Conservation (phyloP, 192 early-diverging fungal genomes). For the Umbelopsis isabellina region DNA sequence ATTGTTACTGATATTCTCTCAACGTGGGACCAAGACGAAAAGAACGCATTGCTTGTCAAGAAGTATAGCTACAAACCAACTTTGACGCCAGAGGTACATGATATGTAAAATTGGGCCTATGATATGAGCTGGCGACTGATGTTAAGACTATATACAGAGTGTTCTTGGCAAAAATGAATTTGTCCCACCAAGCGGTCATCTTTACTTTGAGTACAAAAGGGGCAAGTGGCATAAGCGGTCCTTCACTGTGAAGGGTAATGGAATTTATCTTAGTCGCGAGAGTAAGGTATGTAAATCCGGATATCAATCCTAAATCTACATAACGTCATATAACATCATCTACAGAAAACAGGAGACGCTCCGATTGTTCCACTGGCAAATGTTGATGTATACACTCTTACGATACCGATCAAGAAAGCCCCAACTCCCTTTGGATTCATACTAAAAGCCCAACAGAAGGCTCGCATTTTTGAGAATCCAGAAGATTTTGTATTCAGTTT, state of each 20-base stretch:
- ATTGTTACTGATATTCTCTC: constrained; percentile 78
- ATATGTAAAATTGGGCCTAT: constrained; percentile 17
- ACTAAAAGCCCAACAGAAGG: constrained; percentile 77
- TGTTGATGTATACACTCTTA: constrained; percentile 87
- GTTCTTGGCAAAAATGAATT: constrained; percentile 29
- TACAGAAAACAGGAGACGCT: constrained; percentile 38
- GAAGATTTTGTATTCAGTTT: constrained; percentile 70
- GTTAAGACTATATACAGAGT: constrained; percentile 16
- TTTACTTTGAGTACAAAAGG: constrained; percentile 79
- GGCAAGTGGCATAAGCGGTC: constrained; percentile 86
- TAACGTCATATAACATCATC: constrained; percentile 41
- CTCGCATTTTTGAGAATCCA: constrained; percentile 81
- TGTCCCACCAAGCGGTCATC: constrained; percentile 55
- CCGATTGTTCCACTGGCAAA: constrained; percentile 47
- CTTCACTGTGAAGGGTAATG: constrained; percentile 67
- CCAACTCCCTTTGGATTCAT: constrained; percentile 86
- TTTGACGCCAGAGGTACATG: constrained; percentile 59
- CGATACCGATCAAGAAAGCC: constrained; percentile 63
- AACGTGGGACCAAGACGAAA: constrained; percentile 79
- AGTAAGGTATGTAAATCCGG: constrained; percentile 49
- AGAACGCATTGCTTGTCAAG: constrained; percentile 81
- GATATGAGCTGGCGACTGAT: constrained; percentile 38
- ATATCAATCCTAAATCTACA: constrained; percentile 22
- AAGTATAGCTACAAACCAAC: constrained; percentile 66
- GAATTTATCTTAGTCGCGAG: constrained; percentile 71